phyloP scores from a whole-genome alignment of 1,284 basidiomycete species.

The Ustilago curta region DNA sequence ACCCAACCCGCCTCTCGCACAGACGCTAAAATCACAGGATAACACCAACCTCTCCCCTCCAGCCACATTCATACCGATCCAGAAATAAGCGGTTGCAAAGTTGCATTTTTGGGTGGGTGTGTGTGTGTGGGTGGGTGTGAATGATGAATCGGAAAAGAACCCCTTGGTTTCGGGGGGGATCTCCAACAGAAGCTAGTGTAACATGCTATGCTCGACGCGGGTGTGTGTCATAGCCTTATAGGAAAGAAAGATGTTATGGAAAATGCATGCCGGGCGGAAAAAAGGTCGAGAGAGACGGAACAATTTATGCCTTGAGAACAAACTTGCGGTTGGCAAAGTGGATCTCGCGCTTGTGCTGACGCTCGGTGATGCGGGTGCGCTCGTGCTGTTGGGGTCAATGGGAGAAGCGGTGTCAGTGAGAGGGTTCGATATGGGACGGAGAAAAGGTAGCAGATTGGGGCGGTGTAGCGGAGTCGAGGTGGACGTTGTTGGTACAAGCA shows the following conservation, averaged over 20 bases:
- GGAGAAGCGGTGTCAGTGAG: constrained; percentile 13
- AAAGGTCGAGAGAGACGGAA: not conserved
- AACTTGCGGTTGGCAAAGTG: constrained; percentile 68
- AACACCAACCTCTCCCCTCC: no score
- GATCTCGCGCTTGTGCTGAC: constrained; percentile 68
- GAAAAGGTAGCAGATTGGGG: no score
- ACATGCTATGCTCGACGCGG: not conserved
- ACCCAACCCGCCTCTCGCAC: no score
- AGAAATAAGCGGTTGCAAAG: no score
- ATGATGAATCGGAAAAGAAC: no score
- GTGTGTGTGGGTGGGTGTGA: no score
- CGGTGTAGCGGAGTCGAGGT: not conserved
- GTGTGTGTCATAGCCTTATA: not conserved
- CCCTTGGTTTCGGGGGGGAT: no score
- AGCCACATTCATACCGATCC: no score
- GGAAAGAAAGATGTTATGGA: not conserved
- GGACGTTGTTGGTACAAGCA: no score
- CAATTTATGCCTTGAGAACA: constrained; percentile 68
- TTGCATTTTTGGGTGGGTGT: no score
- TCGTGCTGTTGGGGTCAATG: constrained; percentile 57
- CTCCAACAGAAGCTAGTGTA: constrained; percentile 7
- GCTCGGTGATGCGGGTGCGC: constrained; percentile 64
- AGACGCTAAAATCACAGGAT: no score
- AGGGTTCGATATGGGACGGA: not conserved
- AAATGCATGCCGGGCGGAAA: constrained; percentile 1